Evolutionary conservation across 2,329 filamentous ascomycete genomes (phyloP).

Genomic region (Botrytis tulipae): DNA sequence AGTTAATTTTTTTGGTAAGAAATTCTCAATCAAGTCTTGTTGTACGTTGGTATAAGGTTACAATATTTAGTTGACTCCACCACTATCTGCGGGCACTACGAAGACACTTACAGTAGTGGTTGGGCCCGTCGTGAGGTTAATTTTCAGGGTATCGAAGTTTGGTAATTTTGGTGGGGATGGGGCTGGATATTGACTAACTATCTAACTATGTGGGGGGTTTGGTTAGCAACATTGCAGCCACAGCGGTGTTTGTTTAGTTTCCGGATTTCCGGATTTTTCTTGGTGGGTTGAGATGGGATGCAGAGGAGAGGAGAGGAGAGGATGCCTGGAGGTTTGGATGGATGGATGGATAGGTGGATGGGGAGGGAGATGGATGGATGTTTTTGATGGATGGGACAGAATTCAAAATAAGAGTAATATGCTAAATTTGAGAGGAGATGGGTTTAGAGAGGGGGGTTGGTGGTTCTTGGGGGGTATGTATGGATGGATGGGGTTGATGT

Average conservation of each 20-base stretch:
- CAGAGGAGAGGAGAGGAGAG: too few species aligned
- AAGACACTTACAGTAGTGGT: neutral
- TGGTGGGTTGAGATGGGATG: neutral
- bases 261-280: neutral
- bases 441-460: too few species aligned
- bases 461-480: too few species aligned
- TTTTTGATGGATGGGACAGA: too few species aligned
- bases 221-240: neutral
- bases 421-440: too few species aligned
- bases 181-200: neutral
- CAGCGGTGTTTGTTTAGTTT: neutral
- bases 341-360: too few species aligned
- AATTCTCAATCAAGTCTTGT: neutral
- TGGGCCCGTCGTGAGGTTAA: neutral
- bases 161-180: neutral
- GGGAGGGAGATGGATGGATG: too few species aligned
- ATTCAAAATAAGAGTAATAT: too few species aligned
- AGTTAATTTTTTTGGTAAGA: too few species aligned
- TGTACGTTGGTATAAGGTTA: conserved; percentile 4
- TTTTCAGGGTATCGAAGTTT: neutral
- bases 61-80: neutral
- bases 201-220: neutral
- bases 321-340: too few species aligned
- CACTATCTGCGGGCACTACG: neutral
- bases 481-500: too few species aligned